Evolutionary conservation across 2,329 filamentous ascomycete genomes (phyloP), one percentile per base, ranked within the genome.

Genomic region (Lecanicillium sp.): DNA sequence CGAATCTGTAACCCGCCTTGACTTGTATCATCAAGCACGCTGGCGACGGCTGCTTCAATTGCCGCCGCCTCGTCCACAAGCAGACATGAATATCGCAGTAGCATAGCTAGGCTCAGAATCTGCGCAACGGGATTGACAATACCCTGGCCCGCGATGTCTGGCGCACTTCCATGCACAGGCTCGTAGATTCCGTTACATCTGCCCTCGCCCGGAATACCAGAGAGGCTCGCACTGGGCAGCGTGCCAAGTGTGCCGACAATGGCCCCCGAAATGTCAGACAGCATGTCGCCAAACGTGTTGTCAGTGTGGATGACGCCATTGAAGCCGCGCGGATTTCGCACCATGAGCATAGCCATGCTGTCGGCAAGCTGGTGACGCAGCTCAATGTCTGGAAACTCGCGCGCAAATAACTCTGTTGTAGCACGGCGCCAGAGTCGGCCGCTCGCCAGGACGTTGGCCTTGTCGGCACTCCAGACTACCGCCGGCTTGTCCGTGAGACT

Each of bases 111-210:
- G 42, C 83, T 87, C 32, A 88, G 72, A 26, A 88, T 80, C 55
- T 83, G 80, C 1, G 83, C 85, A 27, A 88, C 74, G 0, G 85
- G 85, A 67, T 89, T 88, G 46, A 85, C 84, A 35, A 86, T 74
- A 32, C 81, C 81, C 61, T 85, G 76, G 49, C 85, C 85, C 7
- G 81, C 79, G 54, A 89, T 88, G 56, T 89, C 85, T 10, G 86
- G 85, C 2, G 85, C 86, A 44, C 60, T 78, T 70, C 83, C 85
- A 61, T 89, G 85, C 47, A 89, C 86, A 4, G 85, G 85, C 68
- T 89, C 85, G 60, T 87, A 89, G 56, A 88, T 86, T 52, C 84
- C 84, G 56, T 86, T 87, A 56, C 63, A 67, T n/a, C 55, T 57
- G n/a, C 58, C 61, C 15, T 64, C 52, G 2, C 64, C 61, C 0